Evolutionary conservation across 2,329 filamentous ascomycete species (phyloP), one percentile per base, ranked within the genome.

Genomic region (Beauveria sp.): DNA sequence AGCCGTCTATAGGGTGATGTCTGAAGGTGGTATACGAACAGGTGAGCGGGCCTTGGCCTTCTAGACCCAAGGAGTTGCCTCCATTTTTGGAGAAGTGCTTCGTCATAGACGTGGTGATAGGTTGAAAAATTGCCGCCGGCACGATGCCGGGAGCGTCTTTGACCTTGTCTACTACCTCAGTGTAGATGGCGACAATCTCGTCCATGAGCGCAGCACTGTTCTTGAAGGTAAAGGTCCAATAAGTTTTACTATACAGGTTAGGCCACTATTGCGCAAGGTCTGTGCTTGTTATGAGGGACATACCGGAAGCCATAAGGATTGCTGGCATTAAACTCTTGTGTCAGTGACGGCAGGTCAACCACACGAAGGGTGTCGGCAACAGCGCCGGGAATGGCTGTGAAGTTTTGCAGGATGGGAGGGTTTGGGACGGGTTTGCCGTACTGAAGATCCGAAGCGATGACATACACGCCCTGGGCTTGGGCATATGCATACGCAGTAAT

Each of bases 21-120:
- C 22, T 40, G n/a, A 12, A 46, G 42, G 24, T n/a, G 34, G 9
- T 28, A n/a, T 28, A 52, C 57, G 22, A 52, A 55, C 69, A 62
- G 28, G 66, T 67, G 12, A 71, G 53, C 3, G 70, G 68, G 0
- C 67, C 70, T 18, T 71, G 64, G 2, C 63, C 67, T 0, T 60
- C 66, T 8, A 75, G 64, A 14, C 72, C 71, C 9, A 71, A 67
- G 5, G 72, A 45, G 26, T 74, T 75, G 1, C 73, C 72, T 16
- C 70, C 72, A 1, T 69, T 70, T 57, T 74, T 72, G 50, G 64
- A 64, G 63, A 77, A 75, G 22, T 70, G 62, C 5, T 70, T 66
- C 7, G 73, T 71, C 63, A 75, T 68, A 43, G 71, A 70, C 7
- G 70, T 70, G 0, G 77, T 75, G 54, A 81, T 73, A 14, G 74